Evolutionary conservation across 495 filamentous ascomycete species (phyloP), one percentile per base, ranked within the genome.

Genomic region (Xylaria bambusicola): DNA sequence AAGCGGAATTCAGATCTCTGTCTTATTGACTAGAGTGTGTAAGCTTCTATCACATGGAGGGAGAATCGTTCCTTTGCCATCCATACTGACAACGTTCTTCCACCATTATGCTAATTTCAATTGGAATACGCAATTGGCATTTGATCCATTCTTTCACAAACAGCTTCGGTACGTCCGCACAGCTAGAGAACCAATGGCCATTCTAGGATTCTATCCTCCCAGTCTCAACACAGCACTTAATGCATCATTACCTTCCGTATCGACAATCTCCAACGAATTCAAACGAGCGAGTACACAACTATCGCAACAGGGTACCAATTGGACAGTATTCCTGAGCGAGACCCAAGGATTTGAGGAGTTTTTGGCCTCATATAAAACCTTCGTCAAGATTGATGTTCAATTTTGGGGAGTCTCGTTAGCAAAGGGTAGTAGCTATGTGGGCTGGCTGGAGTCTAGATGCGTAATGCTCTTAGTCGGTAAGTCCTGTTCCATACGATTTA

Each of bases 91-190:
- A 8, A 73, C 77, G 15, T 87, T 87, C 71, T 86, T 84, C 66
- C 36, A 68, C n/a, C 77, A 86, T 63, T 87, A 86, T 63, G 73
- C 84, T 6, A 42, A 59, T 20, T 85, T 86, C 60, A 67, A 83
- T 55, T 87, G 79, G 78, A 58, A 66, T 26, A 70, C 64, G 13
- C 63, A 80, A 1, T 67, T 79, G 13, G 76, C 76, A 12, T 83
- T 77, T 52, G 84, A 87, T 60, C 79, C 80, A 1, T 69, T 74
- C 51, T 81, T 83, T 65, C 69, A 80, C 62, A 66, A 61, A 20
- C 57, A 52, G 10, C 69, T 80, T 6, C 71, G 67, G 3, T 84
- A 84, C 63, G 69, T 72, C 36, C 74, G 83, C 44, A 73, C 76
- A 44, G 49, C 67, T 31, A 71, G 80, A 49, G 84, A 87, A 52